phyloP scores from a whole-genome alignment of 176 grass and related monocot genomes.

The Neostapfia colusana region DNA sequence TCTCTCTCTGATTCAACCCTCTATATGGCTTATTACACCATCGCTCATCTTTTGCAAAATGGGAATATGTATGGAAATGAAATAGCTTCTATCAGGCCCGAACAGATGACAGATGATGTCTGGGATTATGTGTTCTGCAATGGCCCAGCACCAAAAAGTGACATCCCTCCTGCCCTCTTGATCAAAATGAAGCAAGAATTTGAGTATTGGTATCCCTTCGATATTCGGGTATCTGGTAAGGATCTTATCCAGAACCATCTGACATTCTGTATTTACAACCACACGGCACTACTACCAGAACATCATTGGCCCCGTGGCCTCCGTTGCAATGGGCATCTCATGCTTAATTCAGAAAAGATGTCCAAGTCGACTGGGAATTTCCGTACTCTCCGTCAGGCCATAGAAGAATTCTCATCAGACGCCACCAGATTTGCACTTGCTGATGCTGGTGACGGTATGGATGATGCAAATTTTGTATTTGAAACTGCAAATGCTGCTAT shows the following conservation, averaged over 20 bases:
- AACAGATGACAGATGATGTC: slow-evolving; percentile 74
- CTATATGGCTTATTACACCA: slow-evolving; percentile 79
- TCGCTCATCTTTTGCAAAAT: slow-evolving; percentile 65
- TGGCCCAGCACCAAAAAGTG: slow-evolving; percentile 51
- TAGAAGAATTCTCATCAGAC: slow-evolving; percentile 65
- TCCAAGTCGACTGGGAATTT: slow-evolving; percentile 88
- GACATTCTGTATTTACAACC: slow-evolving; percentile 83
- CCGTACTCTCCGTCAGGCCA: slow-evolving; percentile 64
- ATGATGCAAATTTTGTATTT: slow-evolving; percentile 87
- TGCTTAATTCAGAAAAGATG: slow-evolving; percentile 92
- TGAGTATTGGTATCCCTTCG: slow-evolving; percentile 89
- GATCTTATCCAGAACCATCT: slow-evolving; percentile 86
- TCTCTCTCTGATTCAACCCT: slow-evolving; percentile 86
- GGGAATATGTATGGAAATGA: slow-evolving; percentile 69
- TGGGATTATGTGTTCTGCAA: slow-evolving; percentile 74
- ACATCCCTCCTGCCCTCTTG: slow-evolving; percentile 57
- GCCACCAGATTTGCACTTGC: slow-evolving; percentile 83
- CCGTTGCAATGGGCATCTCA: slow-evolving; percentile 82
- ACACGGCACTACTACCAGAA: slow-evolving; percentile 60
- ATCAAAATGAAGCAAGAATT: slow-evolving; percentile 78
- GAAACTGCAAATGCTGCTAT: slow-evolving; percentile 86
- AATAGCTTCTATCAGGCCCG: slow-evolving; percentile 49
- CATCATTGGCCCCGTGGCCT: slow-evolving; percentile 76
- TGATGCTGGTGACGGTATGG: slow-evolving; percentile 88
- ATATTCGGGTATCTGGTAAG: slow-evolving; percentile 81